Evolutionary conservation across 345 rosid species (phyloP).

Genomic region (Moricandia moricandioides): DNA sequence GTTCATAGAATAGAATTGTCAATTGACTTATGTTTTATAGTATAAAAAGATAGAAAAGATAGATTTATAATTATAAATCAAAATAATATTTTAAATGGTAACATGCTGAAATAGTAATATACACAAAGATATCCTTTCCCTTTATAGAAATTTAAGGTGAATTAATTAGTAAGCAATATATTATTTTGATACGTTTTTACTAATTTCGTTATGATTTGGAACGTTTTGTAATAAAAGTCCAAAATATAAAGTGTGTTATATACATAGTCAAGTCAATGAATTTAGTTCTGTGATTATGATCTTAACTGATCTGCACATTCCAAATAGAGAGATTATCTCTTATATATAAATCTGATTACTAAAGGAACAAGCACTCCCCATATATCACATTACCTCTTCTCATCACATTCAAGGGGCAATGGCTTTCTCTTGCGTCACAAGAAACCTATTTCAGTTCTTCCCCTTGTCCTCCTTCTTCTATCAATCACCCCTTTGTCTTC

Average conservation of each 20-base stretch:
- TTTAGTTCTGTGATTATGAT: not conserved
- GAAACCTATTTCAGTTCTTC: not conserved
- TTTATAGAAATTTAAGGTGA: not conserved
- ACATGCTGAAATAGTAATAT: not conserved
- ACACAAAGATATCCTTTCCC: not conserved
- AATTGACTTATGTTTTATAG: no score
- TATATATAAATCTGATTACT: not conserved
- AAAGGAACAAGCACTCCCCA: not conserved
- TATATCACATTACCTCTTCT: not conserved
- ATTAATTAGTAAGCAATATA: not conserved
- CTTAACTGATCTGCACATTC: not conserved
- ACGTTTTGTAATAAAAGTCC: not conserved
- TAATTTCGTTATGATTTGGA: not conserved
- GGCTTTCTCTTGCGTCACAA: slow-evolving; percentile 19
- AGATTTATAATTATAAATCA: no score
- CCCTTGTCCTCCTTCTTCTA: slow-evolving; percentile 9
- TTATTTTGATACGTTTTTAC: not conserved
- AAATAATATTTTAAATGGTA: not conserved
- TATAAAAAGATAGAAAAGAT: no score
- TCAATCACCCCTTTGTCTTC: slow-evolving; percentile 18
- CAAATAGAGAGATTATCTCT: not conserved
- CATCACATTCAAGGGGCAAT: not conserved
- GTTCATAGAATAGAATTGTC: no score
- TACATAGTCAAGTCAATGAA: not conserved
- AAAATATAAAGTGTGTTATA: not conserved